Base-by-base conservation (phyloP, 2,329 filamentous ascomycete genomes). In the Gremmenia infestans region DNA sequence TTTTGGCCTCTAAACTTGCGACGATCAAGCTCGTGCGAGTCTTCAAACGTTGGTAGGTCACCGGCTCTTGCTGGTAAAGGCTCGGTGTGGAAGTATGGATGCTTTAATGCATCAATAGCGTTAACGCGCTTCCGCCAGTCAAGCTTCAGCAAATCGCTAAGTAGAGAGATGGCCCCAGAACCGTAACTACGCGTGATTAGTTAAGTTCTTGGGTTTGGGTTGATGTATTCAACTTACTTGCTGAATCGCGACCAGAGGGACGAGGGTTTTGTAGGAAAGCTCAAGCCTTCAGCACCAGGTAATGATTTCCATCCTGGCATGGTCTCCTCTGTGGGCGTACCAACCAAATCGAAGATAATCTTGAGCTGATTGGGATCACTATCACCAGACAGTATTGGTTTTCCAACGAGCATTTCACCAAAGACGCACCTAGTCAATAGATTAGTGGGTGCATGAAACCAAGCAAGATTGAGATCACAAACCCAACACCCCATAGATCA, bases 401-500 rank as follows among this genome's bases (percentile, higher is more conserved):
- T 96, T 39, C 91, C 87, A 65, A 91, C 85, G 62, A 97, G 87
- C 93, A 99, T 99, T 71, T 99, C 94, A 51, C 91, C 94, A 73
- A 99, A 97, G 2, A 99, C 91, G 69, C 94, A 99, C n/a, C 88
- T 91, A 55, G 36, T 37, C n/a, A 11, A 9, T 19, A 36, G 35
- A 55, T 43, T 42, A 54, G 55, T 72, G 56, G 67, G 65, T 8
- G 46, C n/a, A 22, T 35, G 11, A 40, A 19, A 32, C 2, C 28
- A 32, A 46, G 19, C 60, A 54, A 48, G 28, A 12, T 15, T 40
- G 43, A 52, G 37, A n/a, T 59, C 52, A 71, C 84, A 76, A 78
- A 92, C 88, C 93, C 94, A 64, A 97, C 93, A 65, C 94, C 94
- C 94, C 94, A 99, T 74, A 99, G 85, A 72, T 99, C 94, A 67